Evolutionary conservation across 139 green algal species (phyloP), one percentile per base, ranked within the genome.

Genomic region (Coelastrella sp.): DNA sequence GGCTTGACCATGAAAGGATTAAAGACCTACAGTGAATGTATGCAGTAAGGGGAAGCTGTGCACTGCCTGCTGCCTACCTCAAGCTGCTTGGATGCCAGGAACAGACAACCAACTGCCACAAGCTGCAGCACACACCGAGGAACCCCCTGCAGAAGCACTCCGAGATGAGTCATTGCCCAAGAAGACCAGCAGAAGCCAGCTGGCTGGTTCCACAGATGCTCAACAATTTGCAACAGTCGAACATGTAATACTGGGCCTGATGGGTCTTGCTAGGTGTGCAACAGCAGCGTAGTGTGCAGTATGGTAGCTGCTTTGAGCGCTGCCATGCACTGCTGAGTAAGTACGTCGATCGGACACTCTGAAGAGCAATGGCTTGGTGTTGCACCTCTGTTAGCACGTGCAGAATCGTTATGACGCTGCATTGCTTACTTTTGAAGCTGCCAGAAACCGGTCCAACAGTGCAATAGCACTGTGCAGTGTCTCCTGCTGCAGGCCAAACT

Each of bases 391-490:
- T n/a, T n/a, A n/a, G n/a, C n/a, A n/a, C n/a, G n/a, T n/a, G n/a
- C n/a, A n/a, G n/a, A n/a, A n/a, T n/a, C n/a, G n/a, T n/a, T n/a
- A n/a, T n/a, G n/a, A n/a, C n/a, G n/a, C n/a, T n/a, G 3, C 35
- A 49, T 4, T 78, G 70, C 66, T 80, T 73, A 90, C 85, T 22
- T 81, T 14, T 17, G 73, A 56, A 14, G 19, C 78, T n/a, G 24
- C 73, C 20, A 96, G 91, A 89, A 95, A 96, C 25, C 94, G 92
- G 82, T 96, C 94, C 25, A 96, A 60, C 56, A 93, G 90, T 0
- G 82, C 57, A 0, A 92, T 78, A 6, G 90, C 91, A 24, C 94
- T n/a, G 74, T 94, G 91, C 84, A 96, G 90, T 63, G 91, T 95
- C 65, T 96, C 91, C 82, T 94, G 92, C 88, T 92, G 87, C 70